phyloP scores from a whole-genome alignment of 2,329 filamentous ascomycete genomes.

The Colletotrichum higginsianum region DNA sequence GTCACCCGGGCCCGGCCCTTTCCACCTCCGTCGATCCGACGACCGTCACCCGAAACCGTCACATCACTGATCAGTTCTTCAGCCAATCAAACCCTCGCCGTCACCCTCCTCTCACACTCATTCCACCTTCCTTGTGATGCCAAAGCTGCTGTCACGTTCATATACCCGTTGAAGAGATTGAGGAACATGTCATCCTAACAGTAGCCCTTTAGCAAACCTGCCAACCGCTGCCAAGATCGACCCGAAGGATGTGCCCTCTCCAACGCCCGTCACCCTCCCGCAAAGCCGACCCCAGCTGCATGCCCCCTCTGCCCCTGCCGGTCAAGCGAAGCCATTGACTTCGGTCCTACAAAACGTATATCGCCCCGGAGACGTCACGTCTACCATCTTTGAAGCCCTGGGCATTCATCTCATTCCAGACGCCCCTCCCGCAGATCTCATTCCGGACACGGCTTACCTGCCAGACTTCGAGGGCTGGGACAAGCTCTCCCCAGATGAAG shows the following conservation, averaged over 20 bases:
- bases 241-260: constrained; percentile 68
- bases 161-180: too few relatives aligned
- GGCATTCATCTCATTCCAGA: constrained; percentile 70
- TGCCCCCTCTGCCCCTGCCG: constrained; percentile 31
- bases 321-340: constrained; percentile 58
- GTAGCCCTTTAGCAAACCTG: constrained; percentile 46
- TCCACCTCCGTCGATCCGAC: constrained; percentile 5
- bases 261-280: constrained; percentile 70
- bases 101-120: not conserved
- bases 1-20: constrained; percentile 28
- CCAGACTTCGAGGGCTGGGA: constrained; percentile 70
- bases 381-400: constrained; percentile 69
- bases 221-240: constrained; percentile 50
- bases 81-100: constrained; percentile 1
- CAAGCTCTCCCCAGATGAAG: constrained; percentile 63
- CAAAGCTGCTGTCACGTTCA: not conserved
- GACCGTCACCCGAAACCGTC: not conserved
- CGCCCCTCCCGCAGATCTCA: constrained; percentile 62
- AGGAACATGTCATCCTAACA: constrained; percentile 31
- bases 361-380: constrained; percentile 64
- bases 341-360: constrained; percentile 68
- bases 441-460: constrained; percentile 68
- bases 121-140: not conserved
- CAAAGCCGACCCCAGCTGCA: constrained; percentile 53
- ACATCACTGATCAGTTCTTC: not conserved